phyloP scores from a whole-genome alignment of 148 eudicot species.

The Arbutus unedo region DNA sequence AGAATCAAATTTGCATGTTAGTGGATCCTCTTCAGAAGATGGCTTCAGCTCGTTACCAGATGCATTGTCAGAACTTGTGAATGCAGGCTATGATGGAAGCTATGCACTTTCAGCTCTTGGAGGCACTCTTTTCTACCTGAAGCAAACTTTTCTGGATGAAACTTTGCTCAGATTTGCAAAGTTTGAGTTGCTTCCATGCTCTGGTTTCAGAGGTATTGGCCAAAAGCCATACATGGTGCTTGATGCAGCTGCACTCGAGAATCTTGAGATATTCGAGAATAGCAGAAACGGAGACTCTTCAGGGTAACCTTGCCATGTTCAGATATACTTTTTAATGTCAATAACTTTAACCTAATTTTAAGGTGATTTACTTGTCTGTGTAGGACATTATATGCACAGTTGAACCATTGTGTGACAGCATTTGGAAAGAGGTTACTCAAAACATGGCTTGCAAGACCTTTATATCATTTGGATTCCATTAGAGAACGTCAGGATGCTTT shows the following conservation, averaged over 20 bases:
- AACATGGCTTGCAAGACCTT: constrained; percentile 94
- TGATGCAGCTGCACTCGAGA: constrained; percentile 92
- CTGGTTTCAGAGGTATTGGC: constrained; percentile 49
- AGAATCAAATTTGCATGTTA: constrained; percentile 21
- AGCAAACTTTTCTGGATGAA: constrained; percentile 87
- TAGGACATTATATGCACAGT: constrained; percentile 77
- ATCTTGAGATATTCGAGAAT: constrained; percentile 93
- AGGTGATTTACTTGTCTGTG: constrained; percentile 18
- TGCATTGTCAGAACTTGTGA: constrained; percentile 49
- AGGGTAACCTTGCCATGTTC: constrained; percentile 54
- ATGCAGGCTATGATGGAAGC: constrained; percentile 48
- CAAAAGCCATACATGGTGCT: constrained; percentile 82
- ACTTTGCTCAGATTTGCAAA: constrained; percentile 84
- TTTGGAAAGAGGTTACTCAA: constrained; percentile 92
- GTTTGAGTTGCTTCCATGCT: constrained; percentile 78
- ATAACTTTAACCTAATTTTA: background rate
- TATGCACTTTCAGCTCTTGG: constrained; percentile 95
- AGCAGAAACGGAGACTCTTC: constrained; percentile 69
- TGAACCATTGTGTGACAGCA: constrained; percentile 86
- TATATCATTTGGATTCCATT: constrained; percentile 58
- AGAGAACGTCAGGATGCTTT: constrained; percentile 92
- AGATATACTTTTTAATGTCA: background rate
- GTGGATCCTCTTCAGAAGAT: constrained; percentile 23
- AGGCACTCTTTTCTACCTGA: constrained; percentile 80
- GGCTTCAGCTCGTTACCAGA: constrained; percentile 52